Evolutionary conservation across 306 rosid species (phyloP).

Genomic region (Vicia villosa): DNA sequence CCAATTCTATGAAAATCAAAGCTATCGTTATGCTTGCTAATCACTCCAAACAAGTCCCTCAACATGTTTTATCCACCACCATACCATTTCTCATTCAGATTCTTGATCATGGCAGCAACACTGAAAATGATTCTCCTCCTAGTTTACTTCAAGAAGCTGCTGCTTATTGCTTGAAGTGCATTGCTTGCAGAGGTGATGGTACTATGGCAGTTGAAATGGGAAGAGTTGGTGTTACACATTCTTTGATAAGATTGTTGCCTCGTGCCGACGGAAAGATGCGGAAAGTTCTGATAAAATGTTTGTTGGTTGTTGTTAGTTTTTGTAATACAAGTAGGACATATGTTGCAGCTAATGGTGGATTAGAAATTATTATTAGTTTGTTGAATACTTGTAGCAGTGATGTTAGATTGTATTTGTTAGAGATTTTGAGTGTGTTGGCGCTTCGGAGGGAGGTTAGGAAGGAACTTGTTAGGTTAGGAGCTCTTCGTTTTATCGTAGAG

Average conservation of each 20-base stretch:
- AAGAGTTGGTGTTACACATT: conserved; percentile 31
- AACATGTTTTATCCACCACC: conserved; percentile 32
- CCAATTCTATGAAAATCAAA: conserved; percentile 39
- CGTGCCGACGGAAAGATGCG: conserved; percentile 39
- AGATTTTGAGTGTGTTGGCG: conserved; percentile 51
- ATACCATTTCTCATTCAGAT: conserved; percentile 44
- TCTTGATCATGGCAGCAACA: conserved; percentile 29
- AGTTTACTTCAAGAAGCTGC: conserved; percentile 45
- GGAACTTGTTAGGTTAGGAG: conserved; percentile 35
- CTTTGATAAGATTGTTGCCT: conserved; percentile 44
- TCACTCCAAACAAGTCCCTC: conserved; percentile 45
- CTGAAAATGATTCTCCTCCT: conserved; percentile 31
- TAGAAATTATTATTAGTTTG: conserved; percentile 37
- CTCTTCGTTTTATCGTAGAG: conserved; percentile 49
- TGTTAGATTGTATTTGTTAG: conserved; percentile 42
- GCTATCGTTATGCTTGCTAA: conserved; percentile 42
- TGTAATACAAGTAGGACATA: conserved; percentile 36
- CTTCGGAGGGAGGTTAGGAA: conserved; percentile 49
- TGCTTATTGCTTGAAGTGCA: conserved; percentile 53
- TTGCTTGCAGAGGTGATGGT: conserved; percentile 48
- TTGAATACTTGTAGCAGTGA: conserved; percentile 29
- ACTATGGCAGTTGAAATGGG: conserved; percentile 42
- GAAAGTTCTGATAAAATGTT: conserved; percentile 38
- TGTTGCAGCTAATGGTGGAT: conserved; percentile 43
- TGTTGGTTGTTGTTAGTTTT: conserved; percentile 46